Percentiles rank a stretch among this genome's conserved stretches.
These are phyloP conservation scores for Cytospora schulzeri DNA, from an alignment of 2,329 filamentous ascomycete species.

Conservation along the genomic window DNA sequence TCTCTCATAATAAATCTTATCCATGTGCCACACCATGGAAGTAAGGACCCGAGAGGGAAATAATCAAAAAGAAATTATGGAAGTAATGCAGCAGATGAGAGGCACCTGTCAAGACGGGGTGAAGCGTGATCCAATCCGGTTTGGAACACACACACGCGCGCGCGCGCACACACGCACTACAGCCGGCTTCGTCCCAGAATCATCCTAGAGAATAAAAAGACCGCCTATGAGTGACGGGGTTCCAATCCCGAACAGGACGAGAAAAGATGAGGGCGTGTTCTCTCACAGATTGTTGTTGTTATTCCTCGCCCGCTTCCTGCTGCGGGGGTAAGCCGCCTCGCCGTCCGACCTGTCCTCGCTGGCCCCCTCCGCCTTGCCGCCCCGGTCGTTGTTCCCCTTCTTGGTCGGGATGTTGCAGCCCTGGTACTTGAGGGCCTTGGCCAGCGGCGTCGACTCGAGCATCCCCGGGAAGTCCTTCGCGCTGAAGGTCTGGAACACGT, in stretches of 20 bases:
- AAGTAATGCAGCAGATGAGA: background rate
- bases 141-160: background rate
- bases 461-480: slow-evolving; percentile 88
- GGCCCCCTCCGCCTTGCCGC: slow-evolving; percentile 36
- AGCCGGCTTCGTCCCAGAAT: background rate
- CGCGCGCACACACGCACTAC: background rate
- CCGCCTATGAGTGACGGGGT: slow-evolving; percentile 1
- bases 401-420: slow-evolving; percentile 85
- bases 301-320: slow-evolving; percentile 34
- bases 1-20: background rate
- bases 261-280: background rate
- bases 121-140: background rate
- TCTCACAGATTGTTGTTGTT: slow-evolving; percentile 27
- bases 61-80: background rate
- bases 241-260: background rate
- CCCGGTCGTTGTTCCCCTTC: slow-evolving; percentile 78
- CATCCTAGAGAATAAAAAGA: background rate
- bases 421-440: slow-evolving; percentile 74
- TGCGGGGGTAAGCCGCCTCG: slow-evolving; percentile 44
- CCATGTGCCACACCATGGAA: background rate
- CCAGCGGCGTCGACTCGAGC: slow-evolving; percentile 73
- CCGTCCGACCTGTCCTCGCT: slow-evolving; percentile 49
- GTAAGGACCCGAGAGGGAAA: background rate
- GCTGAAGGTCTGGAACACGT: slow-evolving; percentile 78
- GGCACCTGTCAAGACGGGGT: background rate